These are phyloP conservation scores for Didymella arachidicola DNA, from an alignment of 2,329 filamentous ascomycete genomes.

Conservation along the genomic window DNA sequence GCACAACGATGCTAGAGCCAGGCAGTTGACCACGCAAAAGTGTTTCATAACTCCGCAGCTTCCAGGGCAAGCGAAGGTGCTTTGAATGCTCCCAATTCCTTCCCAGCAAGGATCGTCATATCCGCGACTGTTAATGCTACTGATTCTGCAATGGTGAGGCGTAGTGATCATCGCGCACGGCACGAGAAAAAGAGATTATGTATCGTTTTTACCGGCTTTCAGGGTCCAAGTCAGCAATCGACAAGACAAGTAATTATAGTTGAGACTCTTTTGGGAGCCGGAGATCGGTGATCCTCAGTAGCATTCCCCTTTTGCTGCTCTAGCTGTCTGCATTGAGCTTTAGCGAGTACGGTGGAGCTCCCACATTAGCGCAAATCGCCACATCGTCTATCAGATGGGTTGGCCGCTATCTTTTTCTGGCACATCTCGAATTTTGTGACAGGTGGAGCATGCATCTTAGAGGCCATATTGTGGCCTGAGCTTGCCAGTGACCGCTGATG, in stretches of 20 bases:
- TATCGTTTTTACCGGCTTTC: slow-evolving; percentile 17
- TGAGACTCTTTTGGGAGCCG: slow-evolving; percentile 3
- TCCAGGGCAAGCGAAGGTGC: slow-evolving; percentile 1
- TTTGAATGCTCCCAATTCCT: background rate
- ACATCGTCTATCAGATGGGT: slow-evolving; percentile 7
- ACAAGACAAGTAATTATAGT: slow-evolving; percentile 11
- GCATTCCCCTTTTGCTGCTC: slow-evolving; percentile 6
- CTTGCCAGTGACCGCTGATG: slow-evolving; percentile 2
- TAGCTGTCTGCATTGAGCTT: slow-evolving; percentile 11
- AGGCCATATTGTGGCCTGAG: background rate
- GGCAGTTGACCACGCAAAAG: slow-evolving; percentile 3
- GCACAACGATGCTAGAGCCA: slow-evolving; percentile 8
- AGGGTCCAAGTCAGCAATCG: slow-evolving; percentile 18
- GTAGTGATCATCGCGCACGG: slow-evolving; percentile 12
- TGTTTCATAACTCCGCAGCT: slow-evolving; percentile 8
- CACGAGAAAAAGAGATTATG: slow-evolving; percentile 7
- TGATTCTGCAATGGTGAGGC: slow-evolving; percentile 8
- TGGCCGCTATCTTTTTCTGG: background rate
- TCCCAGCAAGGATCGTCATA: slow-evolving; percentile 5
- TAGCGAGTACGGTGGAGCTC: slow-evolving; percentile 11
- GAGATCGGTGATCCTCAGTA: slow-evolving; percentile 7
- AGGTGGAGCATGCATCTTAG: background rate
- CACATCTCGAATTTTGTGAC: slow-evolving; percentile 1
- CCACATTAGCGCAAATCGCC: slow-evolving; percentile 11
- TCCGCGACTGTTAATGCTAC: slow-evolving; percentile 6